Conservation (phyloP, 2,329 filamentous ascomycete genomes). For the Sarocladiaceae sp. region DNA sequence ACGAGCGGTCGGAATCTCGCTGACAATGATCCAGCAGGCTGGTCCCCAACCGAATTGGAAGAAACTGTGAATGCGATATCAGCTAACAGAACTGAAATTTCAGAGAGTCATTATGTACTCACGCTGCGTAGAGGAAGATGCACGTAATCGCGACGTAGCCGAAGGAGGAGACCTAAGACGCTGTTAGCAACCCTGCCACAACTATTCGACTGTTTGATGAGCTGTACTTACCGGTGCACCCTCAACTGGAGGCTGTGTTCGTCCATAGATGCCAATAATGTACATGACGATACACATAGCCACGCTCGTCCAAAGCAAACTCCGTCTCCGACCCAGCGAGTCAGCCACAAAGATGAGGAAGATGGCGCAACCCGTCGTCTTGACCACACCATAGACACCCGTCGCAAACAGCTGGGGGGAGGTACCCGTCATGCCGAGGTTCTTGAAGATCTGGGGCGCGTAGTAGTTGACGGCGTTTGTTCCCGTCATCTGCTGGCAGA, state of each 20-base stretch:
- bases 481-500: conserved; percentile 71
- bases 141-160: conserved; percentile 65
- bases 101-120: conserved; percentile 16
- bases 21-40: conserved; percentile 65
- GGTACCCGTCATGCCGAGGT: conserved; percentile 53
- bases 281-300: conserved; percentile 59
- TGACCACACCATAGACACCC: conserved; percentile 67
- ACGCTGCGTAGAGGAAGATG: conserved; percentile 64
- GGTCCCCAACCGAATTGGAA: conserved; percentile 69
- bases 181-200: neutral
- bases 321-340: conserved; percentile 56
- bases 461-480: conserved; percentile 56
- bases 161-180: conserved; percentile 47
- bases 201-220: neutral
- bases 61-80: conserved; percentile 31
- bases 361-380: conserved; percentile 54
- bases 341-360: conserved; percentile 65
- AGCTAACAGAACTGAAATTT: neutral
- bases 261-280: conserved; percentile 66
- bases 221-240: conserved; percentile 34
- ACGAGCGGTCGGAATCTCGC: conserved; percentile 61
- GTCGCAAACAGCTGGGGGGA: conserved; percentile 62
- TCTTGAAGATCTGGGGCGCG: conserved; percentile 61
- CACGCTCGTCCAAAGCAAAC: conserved; percentile 58
- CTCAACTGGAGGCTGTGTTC: conserved; percentile 49